Base-by-base conservation (phyloP, 2,329 filamentous ascomycete genomes). In the Ophiostoma angusticollis region DNA sequence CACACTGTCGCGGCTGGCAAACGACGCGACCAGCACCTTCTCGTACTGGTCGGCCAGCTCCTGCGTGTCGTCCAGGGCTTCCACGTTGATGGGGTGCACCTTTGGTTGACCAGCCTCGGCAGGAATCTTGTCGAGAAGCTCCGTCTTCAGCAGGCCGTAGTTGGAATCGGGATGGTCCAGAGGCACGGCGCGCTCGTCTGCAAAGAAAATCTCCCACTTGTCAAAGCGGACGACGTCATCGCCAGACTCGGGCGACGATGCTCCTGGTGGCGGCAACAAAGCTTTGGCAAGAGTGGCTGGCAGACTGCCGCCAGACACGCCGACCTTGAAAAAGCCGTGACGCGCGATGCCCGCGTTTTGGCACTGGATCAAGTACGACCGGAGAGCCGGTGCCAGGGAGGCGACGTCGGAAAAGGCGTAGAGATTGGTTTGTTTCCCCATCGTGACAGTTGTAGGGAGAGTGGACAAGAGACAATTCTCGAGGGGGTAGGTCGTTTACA, bases 201-300 rank as follows among this genome's bases (percentile, higher is more conserved):
- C 89, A 61, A 95, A 96, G 71, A 96, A 98, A 55, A 98, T 84
- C 54, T 96, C 84, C 91, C 91, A 98, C 60, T 84, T 85, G 57
- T 71, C 67, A 62, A 93, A 94, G 52, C 81, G 68, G 49, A 87
- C 62, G 4, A 65, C 70, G 55, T 86, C 83, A 41, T 78, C 57
- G 30, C 62, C 55, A 9, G 61, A 9, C 19, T 9, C 34, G 22
- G 62, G 13, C 19, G 37, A 13, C 28, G 36, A 16, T 16, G 37
- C 6, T 5, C 9, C 16, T 2, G 34, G 23, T 63, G 50, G 72
- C 54, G 74, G 55, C 19, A 96, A 74, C 9, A 96, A 75, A 9
- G 86, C 86, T 58, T 84, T 76, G 32, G 86, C 85, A 30, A 98
- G 79, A 12, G 80, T 84, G 55, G 85, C 80, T 41, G 91, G 91